phyloP scores from a whole-genome alignment of 2,329 filamentous ascomycete genomes.

The Phialocephala sp. region DNA sequence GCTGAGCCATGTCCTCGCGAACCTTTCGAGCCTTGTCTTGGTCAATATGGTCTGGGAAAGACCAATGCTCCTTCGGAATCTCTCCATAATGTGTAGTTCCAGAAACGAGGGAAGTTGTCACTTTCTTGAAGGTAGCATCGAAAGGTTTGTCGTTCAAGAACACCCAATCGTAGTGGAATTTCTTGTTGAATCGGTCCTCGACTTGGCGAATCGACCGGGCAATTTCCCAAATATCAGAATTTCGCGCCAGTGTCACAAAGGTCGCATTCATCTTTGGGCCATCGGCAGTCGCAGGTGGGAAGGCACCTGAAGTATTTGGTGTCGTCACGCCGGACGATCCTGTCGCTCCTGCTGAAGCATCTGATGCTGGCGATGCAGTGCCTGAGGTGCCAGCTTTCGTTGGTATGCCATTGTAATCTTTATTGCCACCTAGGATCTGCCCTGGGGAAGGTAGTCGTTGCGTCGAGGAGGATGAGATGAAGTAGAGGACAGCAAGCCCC shows the following conservation, averaged over 20 bases:
- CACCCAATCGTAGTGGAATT: constrained; percentile 98
- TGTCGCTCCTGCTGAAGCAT: constrained; percentile 21
- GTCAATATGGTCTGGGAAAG: constrained; percentile 94
- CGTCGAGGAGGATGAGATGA: constrained; percentile 70
- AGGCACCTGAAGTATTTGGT: constrained; percentile 41
- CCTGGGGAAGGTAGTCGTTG: constrained; percentile 45
- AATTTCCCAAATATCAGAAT: constrained; percentile 95
- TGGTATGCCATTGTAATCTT: constrained; percentile 33
- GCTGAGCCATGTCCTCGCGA: constrained; percentile 89
- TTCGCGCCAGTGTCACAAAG: constrained; percentile 94
- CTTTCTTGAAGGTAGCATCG: constrained; percentile 89
- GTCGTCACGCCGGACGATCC: constrained; percentile 23
- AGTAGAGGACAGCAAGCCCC: constrained; percentile 78
- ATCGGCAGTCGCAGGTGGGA: constrained; percentile 55
- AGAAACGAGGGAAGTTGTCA: constrained; percentile 88
- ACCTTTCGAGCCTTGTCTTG: constrained; percentile 90
- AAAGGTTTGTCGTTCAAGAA: constrained; percentile 98
- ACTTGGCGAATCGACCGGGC: constrained; percentile 93
- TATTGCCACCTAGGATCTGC: constrained; percentile 36
- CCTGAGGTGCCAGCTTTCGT: constrained; percentile 38
- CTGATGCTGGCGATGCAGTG: constrained; percentile 26
- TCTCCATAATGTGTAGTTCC: constrained; percentile 90
- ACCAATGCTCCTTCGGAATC: constrained; percentile 94
- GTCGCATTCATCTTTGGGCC: constrained; percentile 92
- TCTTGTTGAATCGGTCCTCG: constrained; percentile 96